A percentile compares a stretch with the other conserved stretches of the same genome.
phyloP scores from a whole-genome alignment of 495 filamentous ascomycete genomes.

The Hypoxylon lienhwacheense region DNA sequence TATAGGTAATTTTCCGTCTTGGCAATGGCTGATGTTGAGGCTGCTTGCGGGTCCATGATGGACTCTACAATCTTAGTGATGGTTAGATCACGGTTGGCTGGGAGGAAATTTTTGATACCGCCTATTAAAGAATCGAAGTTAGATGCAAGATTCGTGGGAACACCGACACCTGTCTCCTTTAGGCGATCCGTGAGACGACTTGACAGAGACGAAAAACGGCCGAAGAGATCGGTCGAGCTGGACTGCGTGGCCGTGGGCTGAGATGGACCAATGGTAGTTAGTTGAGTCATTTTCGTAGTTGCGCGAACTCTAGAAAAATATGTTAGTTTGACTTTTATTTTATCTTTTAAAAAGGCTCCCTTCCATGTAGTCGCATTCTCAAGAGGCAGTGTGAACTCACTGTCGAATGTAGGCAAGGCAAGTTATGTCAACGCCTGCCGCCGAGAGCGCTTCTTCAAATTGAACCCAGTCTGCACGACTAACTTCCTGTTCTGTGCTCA shows the following conservation, averaged over 20 bases:
- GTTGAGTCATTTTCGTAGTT: constrained; percentile 98
- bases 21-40: constrained; percentile 86
- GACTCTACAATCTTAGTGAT: constrained; percentile 97
- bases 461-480: constrained; percentile 77
- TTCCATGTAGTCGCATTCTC: too few relatives aligned
- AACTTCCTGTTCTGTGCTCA: constrained; percentile 91
- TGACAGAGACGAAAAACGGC: constrained; percentile 85
- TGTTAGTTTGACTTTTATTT: too few relatives aligned
- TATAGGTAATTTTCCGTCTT: constrained; percentile 99
- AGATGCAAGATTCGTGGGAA: constrained; percentile 64
- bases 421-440: constrained; percentile 70
- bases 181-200: constrained; percentile 90
- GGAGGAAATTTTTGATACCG: constrained; percentile 98
- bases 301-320: constrained; percentile 71
- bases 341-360: too few relatives aligned
- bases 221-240: constrained; percentile 74
- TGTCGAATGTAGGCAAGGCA: constrained; percentile 83
- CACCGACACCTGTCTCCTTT: constrained; percentile 74
- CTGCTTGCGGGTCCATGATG: constrained; percentile 92
- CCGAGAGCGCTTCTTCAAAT: constrained; percentile 83
- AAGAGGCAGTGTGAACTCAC: constrained; percentile 57
- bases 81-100: constrained; percentile 91
- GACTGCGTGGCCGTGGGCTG: constrained; percentile 57
- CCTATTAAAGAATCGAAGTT: constrained; percentile 95
- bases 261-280: constrained; percentile 75